phyloP scores from a whole-genome alignment of 768 basidiomycete genomes.

The Basidioascus undulatus region DNA sequence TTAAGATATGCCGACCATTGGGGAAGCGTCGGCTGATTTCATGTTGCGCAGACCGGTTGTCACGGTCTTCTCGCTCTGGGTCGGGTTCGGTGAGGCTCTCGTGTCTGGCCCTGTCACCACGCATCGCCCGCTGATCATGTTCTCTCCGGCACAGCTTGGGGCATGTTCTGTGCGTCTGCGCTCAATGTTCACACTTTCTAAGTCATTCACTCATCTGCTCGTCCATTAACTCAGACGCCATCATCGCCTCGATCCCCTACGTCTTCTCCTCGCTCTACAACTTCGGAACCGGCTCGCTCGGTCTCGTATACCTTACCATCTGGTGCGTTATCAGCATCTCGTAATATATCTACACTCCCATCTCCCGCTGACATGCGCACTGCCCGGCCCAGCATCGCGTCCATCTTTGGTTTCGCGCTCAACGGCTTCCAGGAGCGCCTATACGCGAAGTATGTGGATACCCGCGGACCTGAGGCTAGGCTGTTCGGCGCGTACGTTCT shows the following conservation, averaged over 20 bases:
- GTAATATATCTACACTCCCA: too few relatives aligned
- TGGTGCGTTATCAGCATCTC: too few relatives aligned
- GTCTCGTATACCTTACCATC: slow-evolving; percentile 34
- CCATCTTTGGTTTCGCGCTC: slow-evolving; percentile 9
- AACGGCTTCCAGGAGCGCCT: slow-evolving; percentile 16
- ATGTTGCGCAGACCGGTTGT: slow-evolving; percentile 52
- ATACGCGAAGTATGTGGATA: slow-evolving; percentile 11
- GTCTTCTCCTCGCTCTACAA: slow-evolving; percentile 33
- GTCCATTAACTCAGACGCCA: background rate
- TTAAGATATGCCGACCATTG: too few relatives aligned
- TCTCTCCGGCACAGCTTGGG: background rate
- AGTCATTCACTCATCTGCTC: too few relatives aligned
- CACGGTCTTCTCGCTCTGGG: slow-evolving; percentile 28
- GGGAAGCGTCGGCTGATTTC: too few relatives aligned
- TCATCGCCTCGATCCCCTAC: slow-evolving; percentile 17
- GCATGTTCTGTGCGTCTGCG: background rate
- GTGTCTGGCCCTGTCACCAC: background rate
- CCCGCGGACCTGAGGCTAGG: slow-evolving; percentile 16
- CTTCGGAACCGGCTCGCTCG: slow-evolving; percentile 35
- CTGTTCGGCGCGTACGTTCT: slow-evolving; percentile 9
- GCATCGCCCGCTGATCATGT: too few relatives aligned
- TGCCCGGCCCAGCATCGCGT: slow-evolving; percentile 13
- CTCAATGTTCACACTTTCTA: slow-evolving; percentile 23
- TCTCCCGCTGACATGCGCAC: too few relatives aligned
- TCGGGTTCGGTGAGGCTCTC: slow-evolving; percentile 26